Conservation (phyloP, 2,329 filamentous ascomycete species). For the Xylaria sp. region DNA sequence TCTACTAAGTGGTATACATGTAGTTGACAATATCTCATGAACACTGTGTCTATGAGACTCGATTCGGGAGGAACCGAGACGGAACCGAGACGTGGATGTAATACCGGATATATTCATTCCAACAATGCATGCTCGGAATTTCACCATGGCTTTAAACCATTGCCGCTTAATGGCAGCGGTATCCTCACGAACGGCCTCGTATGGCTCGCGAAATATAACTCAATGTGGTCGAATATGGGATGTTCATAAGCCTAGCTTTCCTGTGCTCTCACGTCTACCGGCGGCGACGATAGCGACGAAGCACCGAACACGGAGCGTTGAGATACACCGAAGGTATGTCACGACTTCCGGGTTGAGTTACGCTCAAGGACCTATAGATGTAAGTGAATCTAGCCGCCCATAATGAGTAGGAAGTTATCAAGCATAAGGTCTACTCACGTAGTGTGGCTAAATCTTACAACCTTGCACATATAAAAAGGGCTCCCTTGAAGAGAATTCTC, state of each 20-base stretch:
- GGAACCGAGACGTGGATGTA: not conserved
- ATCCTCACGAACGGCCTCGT: not conserved
- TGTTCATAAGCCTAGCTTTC: conserved; percentile 6
- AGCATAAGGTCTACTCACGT: not conserved
- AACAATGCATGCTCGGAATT: not conserved
- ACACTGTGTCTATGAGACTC: not conserved
- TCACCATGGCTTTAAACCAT: not conserved
- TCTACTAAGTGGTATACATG: not conserved
- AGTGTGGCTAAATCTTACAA: not conserved
- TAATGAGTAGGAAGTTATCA: not conserved
- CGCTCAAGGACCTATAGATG: conserved; percentile 50
- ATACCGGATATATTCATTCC: not conserved
- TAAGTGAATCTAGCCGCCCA: conserved; percentile 38
- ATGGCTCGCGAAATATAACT: conserved; percentile 9
- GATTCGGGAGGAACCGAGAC: not conserved
- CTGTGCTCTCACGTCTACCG: not conserved
- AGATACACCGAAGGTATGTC: conserved; percentile 39
- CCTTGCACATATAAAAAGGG: conserved; percentile 1
- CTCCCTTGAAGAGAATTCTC: not conserved
- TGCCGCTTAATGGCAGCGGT: not conserved
- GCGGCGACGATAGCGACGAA: not conserved
- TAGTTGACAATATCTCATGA: not conserved
- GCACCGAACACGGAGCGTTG: conserved; percentile 12
- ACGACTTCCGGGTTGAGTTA: conserved; percentile 49
- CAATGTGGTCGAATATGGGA: conserved; percentile 13